phyloP scores from a whole-genome alignment of 495 filamentous ascomycete genomes.

The Tuber borchii region DNA sequence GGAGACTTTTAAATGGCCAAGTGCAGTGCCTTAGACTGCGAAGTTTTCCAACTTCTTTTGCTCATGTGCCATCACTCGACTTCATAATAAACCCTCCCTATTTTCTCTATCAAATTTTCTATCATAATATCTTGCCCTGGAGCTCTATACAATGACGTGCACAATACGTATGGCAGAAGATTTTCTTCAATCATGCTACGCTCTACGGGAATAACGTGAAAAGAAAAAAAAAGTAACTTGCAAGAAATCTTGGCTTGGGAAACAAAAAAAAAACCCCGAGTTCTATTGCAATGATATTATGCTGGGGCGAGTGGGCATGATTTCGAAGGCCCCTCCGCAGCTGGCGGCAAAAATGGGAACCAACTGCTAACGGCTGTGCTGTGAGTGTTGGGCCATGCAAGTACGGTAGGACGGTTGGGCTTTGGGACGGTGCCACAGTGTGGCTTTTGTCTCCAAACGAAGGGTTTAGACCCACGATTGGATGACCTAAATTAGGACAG shows the following conservation, averaged over 20 bases:
- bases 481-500: not conserved
- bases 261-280: not conserved
- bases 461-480: not conserved
- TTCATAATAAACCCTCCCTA: not conserved
- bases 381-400: not conserved
- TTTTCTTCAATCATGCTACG: not conserved
- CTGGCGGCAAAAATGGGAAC: no score
- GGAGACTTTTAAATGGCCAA: no score
- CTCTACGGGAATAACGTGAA: not conserved
- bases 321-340: not conserved
- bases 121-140: not conserved
- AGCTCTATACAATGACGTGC: not conserved
- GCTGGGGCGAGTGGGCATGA: not conserved
- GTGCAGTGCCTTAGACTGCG: no score
- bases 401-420: no score
- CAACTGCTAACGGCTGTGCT: no score
- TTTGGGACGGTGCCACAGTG: no score
- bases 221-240: not conserved
- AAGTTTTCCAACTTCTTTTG: not conserved
- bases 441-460: not conserved
- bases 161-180: not conserved
- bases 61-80: not conserved
- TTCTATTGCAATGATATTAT: not conserved
- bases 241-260: no score
- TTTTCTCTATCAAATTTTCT: not conserved